A percentile compares a stretch with the other conserved stretches of the same genome.
Evolutionary conservation across 73 alveolate genomes (phyloP).

Genomic region (Paramecium octaurelia): DNA sequence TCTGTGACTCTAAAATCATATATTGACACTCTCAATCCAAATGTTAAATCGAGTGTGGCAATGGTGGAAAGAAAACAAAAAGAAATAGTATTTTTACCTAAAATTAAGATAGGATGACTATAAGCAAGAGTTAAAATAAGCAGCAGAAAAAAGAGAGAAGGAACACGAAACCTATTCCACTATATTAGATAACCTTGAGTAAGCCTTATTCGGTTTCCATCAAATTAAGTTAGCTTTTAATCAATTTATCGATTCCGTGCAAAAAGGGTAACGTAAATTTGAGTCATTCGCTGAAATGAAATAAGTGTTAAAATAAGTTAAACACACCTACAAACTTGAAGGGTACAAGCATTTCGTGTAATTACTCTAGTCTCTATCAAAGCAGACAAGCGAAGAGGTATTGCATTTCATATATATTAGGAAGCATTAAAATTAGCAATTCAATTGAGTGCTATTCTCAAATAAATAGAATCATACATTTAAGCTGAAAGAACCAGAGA

Average conservation of each 20-base stretch:
- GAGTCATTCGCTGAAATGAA: slow-evolving; percentile 16
- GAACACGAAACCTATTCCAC: neutral
- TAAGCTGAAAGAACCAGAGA: slow-evolving; percentile 30
- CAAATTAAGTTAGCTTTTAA: neutral
- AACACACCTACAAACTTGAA: neutral
- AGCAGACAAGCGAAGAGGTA: neutral
- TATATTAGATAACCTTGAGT: neutral
- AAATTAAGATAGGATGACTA: slow-evolving; percentile 10
- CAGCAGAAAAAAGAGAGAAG: neutral
- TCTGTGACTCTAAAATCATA: slow-evolving; percentile 2
- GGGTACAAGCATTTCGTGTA: neutral
- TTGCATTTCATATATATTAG: neutral
- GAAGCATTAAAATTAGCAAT: slow-evolving; percentile 5
- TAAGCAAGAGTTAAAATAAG: neutral
- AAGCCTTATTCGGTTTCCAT: slow-evolving; percentile 41
- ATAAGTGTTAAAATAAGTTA: neutral
- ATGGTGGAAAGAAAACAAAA: slow-evolving; percentile 22
- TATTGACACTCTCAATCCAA: neutral
- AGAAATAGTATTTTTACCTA: neutral
- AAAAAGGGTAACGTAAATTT: slow-evolving; percentile 31
- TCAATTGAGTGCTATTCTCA: neutral
- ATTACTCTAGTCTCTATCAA: neutral
- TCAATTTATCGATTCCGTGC: neutral
- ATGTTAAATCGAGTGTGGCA: neutral
- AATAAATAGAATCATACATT: slow-evolving; percentile 20